phyloP scores from a whole-genome alignment of 768 basidiomycete species.

The Leccinellum rugosiceps region DNA sequence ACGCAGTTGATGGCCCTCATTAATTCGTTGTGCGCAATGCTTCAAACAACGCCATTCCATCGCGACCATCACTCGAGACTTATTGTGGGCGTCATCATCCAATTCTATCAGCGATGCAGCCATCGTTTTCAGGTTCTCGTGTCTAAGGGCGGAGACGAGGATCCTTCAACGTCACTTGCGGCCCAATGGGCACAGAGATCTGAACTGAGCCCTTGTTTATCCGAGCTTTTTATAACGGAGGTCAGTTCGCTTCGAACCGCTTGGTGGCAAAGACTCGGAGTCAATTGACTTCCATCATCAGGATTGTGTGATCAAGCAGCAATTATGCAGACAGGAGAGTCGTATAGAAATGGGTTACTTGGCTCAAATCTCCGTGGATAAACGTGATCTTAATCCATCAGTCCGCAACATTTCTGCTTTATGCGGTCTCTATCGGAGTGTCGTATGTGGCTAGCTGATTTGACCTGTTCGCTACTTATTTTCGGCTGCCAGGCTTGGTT shows the following conservation, averaged over 20 bases:
- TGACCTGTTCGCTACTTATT: constrained; percentile 4
- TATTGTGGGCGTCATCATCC: constrained; percentile 90
- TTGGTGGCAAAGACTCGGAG: constrained; percentile 1
- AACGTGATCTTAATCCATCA: constrained; percentile 67
- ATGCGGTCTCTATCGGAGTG: constrained; percentile 78
- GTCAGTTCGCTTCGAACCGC: constrained; percentile 38
- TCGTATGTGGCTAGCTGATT: constrained; percentile 51
- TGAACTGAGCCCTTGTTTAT: constrained; percentile 72
- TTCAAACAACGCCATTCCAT: constrained; percentile 89
- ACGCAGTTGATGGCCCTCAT: constrained; percentile 85
- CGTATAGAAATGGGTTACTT: constrained; percentile 72
- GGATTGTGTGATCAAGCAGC: constrained; percentile 44
- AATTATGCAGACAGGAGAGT: constrained; percentile 74
- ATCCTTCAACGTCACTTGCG: constrained; percentile 50
- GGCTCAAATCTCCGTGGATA: constrained; percentile 48
- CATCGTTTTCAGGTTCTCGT: constrained; percentile 80
- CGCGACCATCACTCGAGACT: constrained; percentile 92
- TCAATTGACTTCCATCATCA: constrained; percentile 19
- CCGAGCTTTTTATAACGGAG: constrained; percentile 53
- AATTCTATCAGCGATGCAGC: constrained; percentile 93
- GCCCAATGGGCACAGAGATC: constrained; percentile 84
- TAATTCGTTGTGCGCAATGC: constrained; percentile 89
- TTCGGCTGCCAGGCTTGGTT: constrained; percentile 72
- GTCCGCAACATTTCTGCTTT: constrained; percentile 70
- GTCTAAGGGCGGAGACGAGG: constrained; percentile 37